Percentiles rank a stretch among this genome's conserved stretches.
phyloP scores from a whole-genome alignment of 192 early-diverging fungal genomes.

The Geranomyces variabilis region DNA sequence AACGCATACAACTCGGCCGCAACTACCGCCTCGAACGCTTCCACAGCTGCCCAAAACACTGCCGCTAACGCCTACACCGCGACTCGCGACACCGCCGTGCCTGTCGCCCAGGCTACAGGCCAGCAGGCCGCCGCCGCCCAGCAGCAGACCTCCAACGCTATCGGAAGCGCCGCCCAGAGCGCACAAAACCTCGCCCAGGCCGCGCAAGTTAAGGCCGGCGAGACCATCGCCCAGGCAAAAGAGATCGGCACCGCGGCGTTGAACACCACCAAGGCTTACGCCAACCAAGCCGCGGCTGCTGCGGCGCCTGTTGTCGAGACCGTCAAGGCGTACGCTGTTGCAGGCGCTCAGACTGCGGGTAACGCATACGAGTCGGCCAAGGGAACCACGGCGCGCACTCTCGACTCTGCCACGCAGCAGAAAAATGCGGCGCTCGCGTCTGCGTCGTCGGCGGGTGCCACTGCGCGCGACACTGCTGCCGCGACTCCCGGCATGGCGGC shows the following conservation, averaged over 20 bases:
- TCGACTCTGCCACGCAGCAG: background rate
- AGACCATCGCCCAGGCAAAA: conserved; percentile 6
- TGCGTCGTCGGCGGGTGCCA: background rate
- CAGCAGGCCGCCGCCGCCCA: conserved; percentile 1
- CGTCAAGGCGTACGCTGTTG: background rate
- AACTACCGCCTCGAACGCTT: conserved; percentile 10
- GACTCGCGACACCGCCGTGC: background rate
- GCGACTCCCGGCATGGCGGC: background rate
- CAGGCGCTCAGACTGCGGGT: background rate
- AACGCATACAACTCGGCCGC: conserved; percentile 9
- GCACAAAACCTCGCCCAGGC: background rate
- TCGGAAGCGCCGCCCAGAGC: background rate
- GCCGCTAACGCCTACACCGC: background rate
- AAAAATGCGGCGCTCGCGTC: background rate
- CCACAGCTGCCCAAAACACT: conserved; percentile 8
- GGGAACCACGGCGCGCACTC: background rate
- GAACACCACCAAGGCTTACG: background rate
- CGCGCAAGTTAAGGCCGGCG: background rate
- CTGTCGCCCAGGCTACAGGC: background rate
- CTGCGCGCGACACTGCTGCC: background rate
- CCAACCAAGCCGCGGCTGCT: background rate
- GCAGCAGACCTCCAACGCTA: background rate
- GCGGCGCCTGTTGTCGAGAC: background rate
- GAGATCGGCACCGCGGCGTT: background rate
- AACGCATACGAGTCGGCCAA: background rate